A percentile compares a stretch with the other conserved stretches of the same genome.
Conservation (phyloP, 306 rosid species). For the Pyrus betulifolia region DNA sequence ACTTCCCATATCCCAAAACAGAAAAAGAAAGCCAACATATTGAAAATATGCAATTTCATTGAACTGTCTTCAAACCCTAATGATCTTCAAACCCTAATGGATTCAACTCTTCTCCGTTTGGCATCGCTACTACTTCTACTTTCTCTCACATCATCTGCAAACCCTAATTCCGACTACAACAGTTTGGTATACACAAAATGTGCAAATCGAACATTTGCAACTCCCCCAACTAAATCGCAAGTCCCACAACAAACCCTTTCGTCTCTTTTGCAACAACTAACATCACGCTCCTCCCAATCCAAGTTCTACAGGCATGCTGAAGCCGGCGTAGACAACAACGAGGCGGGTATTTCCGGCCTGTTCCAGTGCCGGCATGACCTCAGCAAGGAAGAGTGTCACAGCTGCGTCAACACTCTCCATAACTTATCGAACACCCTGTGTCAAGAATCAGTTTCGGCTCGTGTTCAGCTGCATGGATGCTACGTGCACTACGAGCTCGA, state of each 20-base stretch:
- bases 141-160: constrained; percentile 10
- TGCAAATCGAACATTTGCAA: constrained; percentile 25
- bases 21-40: neutral
- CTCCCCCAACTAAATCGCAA: neutral
- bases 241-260: constrained; percentile 41
- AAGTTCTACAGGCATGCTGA: constrained; percentile 47
- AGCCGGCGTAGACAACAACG: neutral
- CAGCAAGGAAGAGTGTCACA: constrained; percentile 34
- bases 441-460: constrained; percentile 27
- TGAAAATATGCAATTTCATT: neutral
- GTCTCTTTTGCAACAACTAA: constrained; percentile 45
- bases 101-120: constrained; percentile 4
- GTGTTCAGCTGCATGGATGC: constrained; percentile 64
- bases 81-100: constrained; percentile 10
- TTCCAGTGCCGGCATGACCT: constrained; percentile 66
- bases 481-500: constrained; percentile 38
- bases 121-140: neutral
- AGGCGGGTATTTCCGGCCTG: constrained; percentile 30
- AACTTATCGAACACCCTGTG: constrained; percentile 39
- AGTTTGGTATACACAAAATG: constrained; percentile 51
- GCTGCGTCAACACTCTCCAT: constrained; percentile 40
- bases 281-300: constrained; percentile 38
- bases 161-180: constrained; percentile 28
- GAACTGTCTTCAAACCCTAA: constrained; percentile 7
- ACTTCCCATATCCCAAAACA: constrained; percentile 2